Conservation (phyloP, 2,329 filamentous ascomycete species). For the Alternaria postmessia region DNA sequence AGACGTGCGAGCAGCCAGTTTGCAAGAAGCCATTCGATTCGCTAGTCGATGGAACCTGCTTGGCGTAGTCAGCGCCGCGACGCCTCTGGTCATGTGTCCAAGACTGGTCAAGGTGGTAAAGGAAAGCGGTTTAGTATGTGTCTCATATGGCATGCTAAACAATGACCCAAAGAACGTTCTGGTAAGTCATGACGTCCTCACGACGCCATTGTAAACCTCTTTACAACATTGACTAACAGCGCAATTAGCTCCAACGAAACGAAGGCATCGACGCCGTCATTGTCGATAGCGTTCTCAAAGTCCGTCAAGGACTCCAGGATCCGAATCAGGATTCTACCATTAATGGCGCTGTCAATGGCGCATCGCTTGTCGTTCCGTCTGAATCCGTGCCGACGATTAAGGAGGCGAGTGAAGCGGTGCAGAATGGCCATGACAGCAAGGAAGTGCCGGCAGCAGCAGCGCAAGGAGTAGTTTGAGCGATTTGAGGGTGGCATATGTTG, state of each 20-base stretch:
- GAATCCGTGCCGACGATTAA: slow-evolving; percentile 13
- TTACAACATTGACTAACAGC: slow-evolving; percentile 1
- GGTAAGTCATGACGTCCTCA: slow-evolving; percentile 60
- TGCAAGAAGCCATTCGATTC: slow-evolving; percentile 96
- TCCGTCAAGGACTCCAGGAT: slow-evolving; percentile 85
- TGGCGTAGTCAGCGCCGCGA: slow-evolving; percentile 87
- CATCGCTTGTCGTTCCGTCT: slow-evolving; percentile 14
- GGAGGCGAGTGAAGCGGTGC: slow-evolving; percentile 7
- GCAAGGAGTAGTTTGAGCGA: not conserved
- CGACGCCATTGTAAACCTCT: too few relatives aligned
- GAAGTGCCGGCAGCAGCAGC: too few relatives aligned
- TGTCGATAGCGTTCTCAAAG: slow-evolving; percentile 91
- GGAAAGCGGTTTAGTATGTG: slow-evolving; percentile 90
- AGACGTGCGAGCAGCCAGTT: slow-evolving; percentile 86
- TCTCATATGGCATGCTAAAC: slow-evolving; percentile 91
- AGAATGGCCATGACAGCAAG: not conserved
- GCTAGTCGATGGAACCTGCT: slow-evolving; percentile 93
- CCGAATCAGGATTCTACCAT: slow-evolving; percentile 16
- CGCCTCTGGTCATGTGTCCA: slow-evolving; percentile 88
- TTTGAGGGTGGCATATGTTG: not conserved
- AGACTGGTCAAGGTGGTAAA: slow-evolving; percentile 91
- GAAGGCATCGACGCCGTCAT: slow-evolving; percentile 98
- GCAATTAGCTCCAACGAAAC: slow-evolving; percentile 78
- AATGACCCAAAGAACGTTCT: slow-evolving; percentile 87
- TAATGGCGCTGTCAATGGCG: slow-evolving; percentile 5